Evolutionary conservation across 768 basidiomycete genomes (phyloP), one percentile per base, ranked within the genome.

Genomic region (Sutorius australiensis): DNA sequence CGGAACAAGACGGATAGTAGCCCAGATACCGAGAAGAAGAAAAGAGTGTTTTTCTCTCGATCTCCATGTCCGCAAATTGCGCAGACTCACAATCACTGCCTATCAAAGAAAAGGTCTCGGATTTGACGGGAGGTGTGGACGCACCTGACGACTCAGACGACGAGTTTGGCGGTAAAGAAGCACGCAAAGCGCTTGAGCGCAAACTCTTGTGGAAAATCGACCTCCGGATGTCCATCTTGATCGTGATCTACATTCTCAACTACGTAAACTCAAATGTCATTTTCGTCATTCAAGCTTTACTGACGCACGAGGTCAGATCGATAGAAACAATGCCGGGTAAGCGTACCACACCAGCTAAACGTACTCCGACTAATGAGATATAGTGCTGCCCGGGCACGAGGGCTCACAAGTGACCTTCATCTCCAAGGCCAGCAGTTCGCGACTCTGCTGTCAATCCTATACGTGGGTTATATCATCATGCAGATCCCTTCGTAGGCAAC

Each of bases 251-350:
- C 38, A 71, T 74, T 36, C 48, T 72, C 12, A 74, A 73, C 57
- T 74, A 71, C 36, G 71, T 73, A 41, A 46, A 57, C 19, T 41
- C 39, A 33, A 45, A 24, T 38, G 19, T 38, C 33, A 0, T 2
- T 19, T 52, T 47, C 31, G 24, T 10, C 28, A 19, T 19, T 28
- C 17, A 28, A 24, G 9, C 48, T 37, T 28, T 14, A 19, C 51
- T 54, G n/a, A 53, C 41, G 6, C 5, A 19, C 16, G 12, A 17
- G 34, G 2, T 12, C 41, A 86, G 78, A 78, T 89, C 50, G 86
- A 89, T 63, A 76, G 86, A 42, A 89, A 87, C 62, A 87, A 86
- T 67, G 84, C 78, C 34, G 70, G 78, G 84, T 85, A 67, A 57
- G 75, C 65, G 13, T 17, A 27, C 17, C 46, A 42, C 31, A 42